These are phyloP conservation scores for Nemania sp. DNA, from an alignment of 2,329 filamentous ascomycete species.

Conservation along the genomic window DNA sequence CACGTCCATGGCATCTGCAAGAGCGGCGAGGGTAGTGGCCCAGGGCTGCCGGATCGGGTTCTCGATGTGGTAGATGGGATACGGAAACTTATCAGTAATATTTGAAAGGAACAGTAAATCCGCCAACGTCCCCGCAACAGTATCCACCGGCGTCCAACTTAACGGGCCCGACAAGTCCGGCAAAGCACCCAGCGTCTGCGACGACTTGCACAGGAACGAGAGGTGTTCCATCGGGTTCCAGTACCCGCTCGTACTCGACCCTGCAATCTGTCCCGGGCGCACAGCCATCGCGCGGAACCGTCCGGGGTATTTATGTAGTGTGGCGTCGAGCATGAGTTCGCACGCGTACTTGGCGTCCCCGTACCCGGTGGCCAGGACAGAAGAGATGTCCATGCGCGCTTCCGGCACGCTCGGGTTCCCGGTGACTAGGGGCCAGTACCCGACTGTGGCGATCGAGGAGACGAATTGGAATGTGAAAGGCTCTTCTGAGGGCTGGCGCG, in stretches of 20 bases:
- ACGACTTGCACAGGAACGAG: slow-evolving; percentile 46
- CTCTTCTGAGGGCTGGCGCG: slow-evolving; percentile 9
- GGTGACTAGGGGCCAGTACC: slow-evolving; percentile 42
- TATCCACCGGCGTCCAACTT: slow-evolving; percentile 23
- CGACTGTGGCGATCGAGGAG: slow-evolving; percentile 47
- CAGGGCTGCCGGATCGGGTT: slow-evolving; percentile 26
- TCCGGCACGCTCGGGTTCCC: slow-evolving; percentile 43
- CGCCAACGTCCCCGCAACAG: slow-evolving; percentile 1
- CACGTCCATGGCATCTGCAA: slow-evolving; percentile 10
- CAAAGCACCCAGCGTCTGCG: slow-evolving; percentile 38
- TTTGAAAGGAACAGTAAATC: no score
- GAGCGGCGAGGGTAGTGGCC: not conserved
- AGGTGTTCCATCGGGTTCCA: slow-evolving; percentile 53
- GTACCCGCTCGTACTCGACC: slow-evolving; percentile 42
- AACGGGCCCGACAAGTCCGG: slow-evolving; percentile 25
- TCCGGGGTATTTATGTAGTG: slow-evolving; percentile 33
- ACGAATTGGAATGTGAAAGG: slow-evolving; percentile 45
- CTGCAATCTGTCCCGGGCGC: slow-evolving; percentile 50
- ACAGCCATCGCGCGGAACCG: slow-evolving; percentile 40
- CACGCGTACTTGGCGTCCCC: slow-evolving; percentile 51
- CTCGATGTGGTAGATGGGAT: slow-evolving; percentile 22
- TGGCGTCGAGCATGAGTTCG: slow-evolving; percentile 51
- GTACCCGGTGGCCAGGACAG: slow-evolving; percentile 44
- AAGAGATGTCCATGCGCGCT: slow-evolving; percentile 30
- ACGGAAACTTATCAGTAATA: no score